Percentiles rank a stretch among this genome's conserved stretches.
These are phyloP conservation scores for Myrica gale DNA, from an alignment of 306 rosid species.

Conservation along the genomic window DNA sequence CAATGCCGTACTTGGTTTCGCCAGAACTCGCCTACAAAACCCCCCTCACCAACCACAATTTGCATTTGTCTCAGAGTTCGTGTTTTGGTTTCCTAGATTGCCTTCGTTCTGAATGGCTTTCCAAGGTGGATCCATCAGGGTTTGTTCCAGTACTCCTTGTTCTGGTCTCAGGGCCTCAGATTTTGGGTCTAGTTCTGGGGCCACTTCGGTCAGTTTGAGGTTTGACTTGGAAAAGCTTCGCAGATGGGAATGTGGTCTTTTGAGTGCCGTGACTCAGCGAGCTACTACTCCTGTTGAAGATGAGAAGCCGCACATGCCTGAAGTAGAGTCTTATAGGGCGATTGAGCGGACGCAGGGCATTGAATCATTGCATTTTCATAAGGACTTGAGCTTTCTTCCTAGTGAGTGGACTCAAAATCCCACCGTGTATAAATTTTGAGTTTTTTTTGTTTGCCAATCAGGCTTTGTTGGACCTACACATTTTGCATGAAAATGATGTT, in stretches of 20 bases:
- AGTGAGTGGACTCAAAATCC: conserved; percentile 50
- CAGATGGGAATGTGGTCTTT: conserved; percentile 53
- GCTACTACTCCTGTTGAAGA: conserved; percentile 70
- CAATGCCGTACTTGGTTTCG: conserved; percentile 49
- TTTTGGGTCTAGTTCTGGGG: conserved; percentile 29
- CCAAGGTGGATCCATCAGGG: conserved; percentile 39
- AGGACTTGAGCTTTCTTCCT: conserved; percentile 66
- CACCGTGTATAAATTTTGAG: not conserved
- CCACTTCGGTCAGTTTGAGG: conserved; percentile 36
- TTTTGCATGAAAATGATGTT: not conserved
- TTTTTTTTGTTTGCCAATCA: not conserved
- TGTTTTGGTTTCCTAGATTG: conserved; percentile 23
- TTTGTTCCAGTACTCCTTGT: conserved; percentile 31
- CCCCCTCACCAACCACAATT: conserved; percentile 45
- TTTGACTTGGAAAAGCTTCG: conserved; percentile 32
- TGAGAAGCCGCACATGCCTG: conserved; percentile 43
- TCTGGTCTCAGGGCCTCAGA: conserved; percentile 36
- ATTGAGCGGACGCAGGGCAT: conserved; percentile 27
- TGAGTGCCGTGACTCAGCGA: conserved; percentile 48
- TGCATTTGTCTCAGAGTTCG: conserved; percentile 23
- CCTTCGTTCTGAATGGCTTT: conserved; percentile 53
- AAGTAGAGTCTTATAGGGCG: conserved; percentile 37
- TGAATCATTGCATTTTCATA: conserved; percentile 46
- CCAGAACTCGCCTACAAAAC: conserved; percentile 37
- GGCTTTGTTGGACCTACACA: conserved; percentile 11